Evolutionary conservation across 371 early-diverging fungal genomes (phyloP), one percentile per base, ranked within the genome.

Genomic region (Umbelopsis sp.): DNA sequence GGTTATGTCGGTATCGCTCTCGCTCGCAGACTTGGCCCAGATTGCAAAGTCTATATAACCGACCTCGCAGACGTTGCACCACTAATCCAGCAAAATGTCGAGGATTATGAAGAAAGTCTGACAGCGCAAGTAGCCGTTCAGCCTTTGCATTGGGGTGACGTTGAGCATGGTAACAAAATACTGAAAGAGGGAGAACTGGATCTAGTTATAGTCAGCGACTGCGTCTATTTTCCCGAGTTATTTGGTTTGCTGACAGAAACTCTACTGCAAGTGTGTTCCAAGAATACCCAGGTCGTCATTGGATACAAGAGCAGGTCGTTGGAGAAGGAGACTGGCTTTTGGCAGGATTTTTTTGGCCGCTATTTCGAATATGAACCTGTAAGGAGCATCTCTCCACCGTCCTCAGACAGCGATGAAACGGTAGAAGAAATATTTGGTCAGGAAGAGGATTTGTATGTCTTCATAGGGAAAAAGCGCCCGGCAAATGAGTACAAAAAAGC

Each of bases 281-380:
- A 67, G 10, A 63, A 65, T 14, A 88, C 88, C 3, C 68, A 69
- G 46, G 74, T 86, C 11, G 74, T 88, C 25, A 82, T 88, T 72
- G 88, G 86, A 44, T 86, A 88, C 75, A 86, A 88, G 65, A 83
- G 85, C 37, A 81, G 88, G 7, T 81, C 84, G 20, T 63, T 79
- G 25, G 83, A 83, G 75, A 88, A 86, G 65, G 88, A 88, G 76
- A 70, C 72, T 20, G 86, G 86, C 2, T 88, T 88, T 65, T 88
- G 88, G 88, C 85, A 88, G 51, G 80, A 86, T 67, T 85, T 81
- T 62, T 81, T 88, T 74, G 88, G 88, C 16, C 72, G 85, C 7
- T 85, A 70, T 48, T 86, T 86, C 76, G 78, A 78, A 53, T 83
- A 86, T 51, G 86, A 85, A 52, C 86, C 85, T 16, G 85, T 88